phyloP scores from a whole-genome alignment of 108 stramenopile genomes.

The Chaetoceros tenuissimus region DNA sequence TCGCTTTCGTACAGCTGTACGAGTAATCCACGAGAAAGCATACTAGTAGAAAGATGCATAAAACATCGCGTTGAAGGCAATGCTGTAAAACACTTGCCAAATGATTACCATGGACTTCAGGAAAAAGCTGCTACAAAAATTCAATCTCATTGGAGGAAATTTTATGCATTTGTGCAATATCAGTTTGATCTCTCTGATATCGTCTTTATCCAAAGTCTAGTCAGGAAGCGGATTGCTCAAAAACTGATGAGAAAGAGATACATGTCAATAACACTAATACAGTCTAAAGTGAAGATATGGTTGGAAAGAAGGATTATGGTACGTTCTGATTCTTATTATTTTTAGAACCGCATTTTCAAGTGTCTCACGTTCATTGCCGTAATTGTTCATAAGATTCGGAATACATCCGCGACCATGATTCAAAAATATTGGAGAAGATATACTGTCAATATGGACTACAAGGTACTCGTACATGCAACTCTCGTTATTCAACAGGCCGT shows the following conservation, averaged over 20 bases:
- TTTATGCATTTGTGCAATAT: slow-evolving; percentile 25
- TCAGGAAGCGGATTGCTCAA: slow-evolving; percentile 20
- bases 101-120: too few species aligned
- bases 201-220: slow-evolving; percentile 33
- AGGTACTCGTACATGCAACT: not conserved
- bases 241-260: not conserved
- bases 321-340: too few species aligned
- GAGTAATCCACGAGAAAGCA: too few species aligned
- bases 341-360: too few species aligned
- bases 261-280: slow-evolving; percentile 11
- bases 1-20: too few species aligned
- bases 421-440: slow-evolving; percentile 8
- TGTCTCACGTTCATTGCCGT: too few species aligned
- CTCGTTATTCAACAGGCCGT: not conserved
- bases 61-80: too few species aligned
- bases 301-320: slow-evolving; percentile 7
- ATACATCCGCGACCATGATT: not conserved
- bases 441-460: not conserved
- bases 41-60: too few species aligned
- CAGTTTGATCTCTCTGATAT: slow-evolving; percentile 35
- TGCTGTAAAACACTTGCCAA: too few species aligned
- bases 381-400: too few species aligned
- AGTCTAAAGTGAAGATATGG: slow-evolving; percentile 19
- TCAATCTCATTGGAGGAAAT: slow-evolving; percentile 35
- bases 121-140: slow-evolving; percentile 28